Base-by-base conservation (phyloP, 768 basidiomycete genomes). In the Chalciporus piperatus region DNA sequence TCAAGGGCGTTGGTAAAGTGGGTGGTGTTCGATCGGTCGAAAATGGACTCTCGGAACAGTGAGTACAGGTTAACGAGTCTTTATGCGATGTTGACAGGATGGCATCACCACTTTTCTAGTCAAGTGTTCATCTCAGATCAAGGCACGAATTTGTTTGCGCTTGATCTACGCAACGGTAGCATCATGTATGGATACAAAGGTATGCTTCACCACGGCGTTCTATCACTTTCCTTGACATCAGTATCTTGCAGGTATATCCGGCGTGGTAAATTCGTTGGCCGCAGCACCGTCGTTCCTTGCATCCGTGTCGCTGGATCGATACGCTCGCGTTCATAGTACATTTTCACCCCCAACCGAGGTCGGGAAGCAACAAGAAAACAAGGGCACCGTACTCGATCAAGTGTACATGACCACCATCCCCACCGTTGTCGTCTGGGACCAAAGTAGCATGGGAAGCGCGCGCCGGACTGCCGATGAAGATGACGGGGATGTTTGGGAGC, bases 61-160 rank as follows among this genome's bases (percentile, higher is more conserved):
- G 59, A 43, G 86, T 69, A 3, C 59, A 40, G 38, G 43, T 16
- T 28, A 19, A 30, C 43, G 14, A 3, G 25, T 35, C 37, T 19
- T 32, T 12, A 19, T 41, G 37, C 52, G 46, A 12, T 17, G 43
- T 51, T 55, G 41, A 41, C 41, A 12, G 0, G 22, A 25, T 27
- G 48, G 10, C 19, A 35, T 25, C 35, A 20, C 45, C 22, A n/a
- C 12, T 25, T 37, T 47, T 50, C 19, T 30, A 92, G 89, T 58
- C 83, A 93, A 63, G 66, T 78, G 2, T 90, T 91, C 55, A 70
- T 86, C 33, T 75, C 83, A 11, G 91, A 93, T 62, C 73, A 76
- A 43, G 83, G 82, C 13, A 79, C 76, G 32, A 81, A 81, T 61
- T 60, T 92, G 3, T 83, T 76, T 57, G 77, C 85, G 1, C 46